These are phyloP conservation scores for Tetraselmis striata DNA, from an alignment of 139 green algal species.

Conservation along the genomic window DNA sequence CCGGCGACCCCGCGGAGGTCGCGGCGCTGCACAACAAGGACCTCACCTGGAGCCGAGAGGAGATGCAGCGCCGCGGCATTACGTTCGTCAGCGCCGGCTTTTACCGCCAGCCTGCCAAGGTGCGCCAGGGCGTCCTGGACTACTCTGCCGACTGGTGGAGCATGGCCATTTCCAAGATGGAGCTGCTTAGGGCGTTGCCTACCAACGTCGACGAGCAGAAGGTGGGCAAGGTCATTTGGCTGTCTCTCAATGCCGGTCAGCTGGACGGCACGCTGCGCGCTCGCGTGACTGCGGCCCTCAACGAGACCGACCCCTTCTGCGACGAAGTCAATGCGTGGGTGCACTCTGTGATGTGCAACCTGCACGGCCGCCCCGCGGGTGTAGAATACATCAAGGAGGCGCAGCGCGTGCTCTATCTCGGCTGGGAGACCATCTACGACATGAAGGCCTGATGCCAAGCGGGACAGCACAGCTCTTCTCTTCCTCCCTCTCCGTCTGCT, in stretches of 20 bases:
- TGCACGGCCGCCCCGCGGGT: not conserved
- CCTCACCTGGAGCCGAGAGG: not conserved
- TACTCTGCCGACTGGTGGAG: not conserved
- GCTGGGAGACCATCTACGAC: not conserved
- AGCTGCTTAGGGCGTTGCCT: not conserved
- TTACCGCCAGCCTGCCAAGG: not conserved
- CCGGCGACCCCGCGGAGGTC: not conserved
- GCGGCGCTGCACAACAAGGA: not conserved
- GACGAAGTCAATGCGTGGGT: not conserved
- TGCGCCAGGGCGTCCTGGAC: not conserved
- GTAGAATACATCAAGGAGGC: not conserved
- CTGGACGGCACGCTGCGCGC: not conserved
- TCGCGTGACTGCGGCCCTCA: not conserved
- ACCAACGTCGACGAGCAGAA: not conserved
- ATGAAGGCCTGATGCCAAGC: not conserved
- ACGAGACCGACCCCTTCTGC: not conserved
- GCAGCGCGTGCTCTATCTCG: not conserved
- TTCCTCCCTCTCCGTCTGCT: too few relatives aligned
- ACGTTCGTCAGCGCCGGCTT: not conserved
- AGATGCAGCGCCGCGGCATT: not conserved
- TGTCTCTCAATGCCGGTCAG: not conserved
- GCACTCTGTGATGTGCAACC: not conserved
- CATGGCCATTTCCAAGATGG: not conserved
- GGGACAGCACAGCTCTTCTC: too few relatives aligned
- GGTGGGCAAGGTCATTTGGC: not conserved